phyloP scores from a whole-genome alignment of 179 eudicot genomes.

The Silene vulgaris region DNA sequence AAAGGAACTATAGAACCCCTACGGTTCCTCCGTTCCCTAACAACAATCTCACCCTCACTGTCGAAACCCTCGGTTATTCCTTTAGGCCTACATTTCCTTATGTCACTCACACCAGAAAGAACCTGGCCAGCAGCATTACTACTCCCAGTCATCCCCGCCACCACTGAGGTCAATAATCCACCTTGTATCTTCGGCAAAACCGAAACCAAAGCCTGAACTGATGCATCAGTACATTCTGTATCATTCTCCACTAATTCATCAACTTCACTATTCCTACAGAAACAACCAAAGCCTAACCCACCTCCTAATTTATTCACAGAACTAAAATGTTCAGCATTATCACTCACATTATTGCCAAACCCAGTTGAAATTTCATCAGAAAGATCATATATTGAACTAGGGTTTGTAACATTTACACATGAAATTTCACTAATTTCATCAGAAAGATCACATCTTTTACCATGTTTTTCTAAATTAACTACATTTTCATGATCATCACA shows the following conservation, averaged over 20 bases:
- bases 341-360: slow-evolving; percentile 12
- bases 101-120: slow-evolving; percentile 35
- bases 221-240: slow-evolving; percentile 31
- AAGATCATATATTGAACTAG: background rate
- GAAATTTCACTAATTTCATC: slow-evolving; percentile 15
- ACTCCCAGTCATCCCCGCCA: slow-evolving; percentile 39
- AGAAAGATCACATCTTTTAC: slow-evolving; percentile 12
- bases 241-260: slow-evolving; percentile 21
- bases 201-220: slow-evolving; percentile 45
- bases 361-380: slow-evolving; percentile 25
- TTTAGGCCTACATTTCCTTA: slow-evolving; percentile 63
- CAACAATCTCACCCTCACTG: slow-evolving; percentile 24
- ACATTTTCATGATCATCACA: slow-evolving; percentile 15
- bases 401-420: slow-evolving; percentile 1
- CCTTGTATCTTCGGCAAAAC: slow-evolving; percentile 65
- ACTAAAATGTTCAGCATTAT: slow-evolving; percentile 30
- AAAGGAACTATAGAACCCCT: slow-evolving; percentile 32
- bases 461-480: background rate
- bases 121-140: slow-evolving; percentile 58
- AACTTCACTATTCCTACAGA: slow-evolving; percentile 13
- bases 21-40: background rate
- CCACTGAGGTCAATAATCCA: slow-evolving; percentile 23
- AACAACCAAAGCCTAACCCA: slow-evolving; percentile 29
- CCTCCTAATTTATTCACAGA: slow-evolving; percentile 30
- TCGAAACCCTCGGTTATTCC: slow-evolving; percentile 37